phyloP scores from a whole-genome alignment of 768 basidiomycete species.

The Megacollybia marginata region DNA sequence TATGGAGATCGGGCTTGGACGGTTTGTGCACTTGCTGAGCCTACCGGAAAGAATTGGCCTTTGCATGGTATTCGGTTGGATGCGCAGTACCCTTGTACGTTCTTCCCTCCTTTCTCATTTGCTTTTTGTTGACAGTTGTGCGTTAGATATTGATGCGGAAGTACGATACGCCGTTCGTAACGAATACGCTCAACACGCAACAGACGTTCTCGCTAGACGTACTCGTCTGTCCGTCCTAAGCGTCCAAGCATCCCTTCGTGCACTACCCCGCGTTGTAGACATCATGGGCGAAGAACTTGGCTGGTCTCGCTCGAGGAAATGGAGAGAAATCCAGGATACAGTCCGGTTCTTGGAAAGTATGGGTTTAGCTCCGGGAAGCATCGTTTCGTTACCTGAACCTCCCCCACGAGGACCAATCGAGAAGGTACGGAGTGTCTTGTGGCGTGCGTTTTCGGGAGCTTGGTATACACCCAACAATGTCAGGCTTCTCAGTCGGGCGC shows the following conservation, averaged over 20 bases:
- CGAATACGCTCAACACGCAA: constrained; percentile 90
- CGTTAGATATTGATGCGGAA: constrained; percentile 82
- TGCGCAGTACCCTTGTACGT: constrained; percentile 69
- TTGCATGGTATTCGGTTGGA: constrained; percentile 76
- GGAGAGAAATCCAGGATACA: constrained; percentile 49
- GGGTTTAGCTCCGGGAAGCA: constrained; percentile 46
- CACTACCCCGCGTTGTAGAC: constrained; percentile 81
- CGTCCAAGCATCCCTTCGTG: constrained; percentile 73
- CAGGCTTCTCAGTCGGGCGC: constrained; percentile 19
- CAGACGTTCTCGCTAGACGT: constrained; percentile 89
- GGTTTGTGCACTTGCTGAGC: constrained; percentile 69
- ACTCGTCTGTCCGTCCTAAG: constrained; percentile 92
- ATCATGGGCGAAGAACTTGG: constrained; percentile 84
- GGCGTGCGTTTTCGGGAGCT: not conserved
- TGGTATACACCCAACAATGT: not conserved
- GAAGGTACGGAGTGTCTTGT: not conserved
- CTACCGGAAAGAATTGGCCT: constrained; percentile 19
- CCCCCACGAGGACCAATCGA: constrained; percentile 1
- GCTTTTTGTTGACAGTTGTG: not conserved
- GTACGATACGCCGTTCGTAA: constrained; percentile 80
- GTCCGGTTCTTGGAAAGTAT: constrained; percentile 72
- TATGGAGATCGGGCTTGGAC: constrained; percentile 98
- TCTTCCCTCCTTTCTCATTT: not conserved
- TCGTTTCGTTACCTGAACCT: constrained; percentile 2
- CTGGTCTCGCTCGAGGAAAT: constrained; percentile 60